These are phyloP conservation scores for Paramecium sexaurelia DNA, from an alignment of 73 alveolate species.

Conservation along the genomic window DNA sequence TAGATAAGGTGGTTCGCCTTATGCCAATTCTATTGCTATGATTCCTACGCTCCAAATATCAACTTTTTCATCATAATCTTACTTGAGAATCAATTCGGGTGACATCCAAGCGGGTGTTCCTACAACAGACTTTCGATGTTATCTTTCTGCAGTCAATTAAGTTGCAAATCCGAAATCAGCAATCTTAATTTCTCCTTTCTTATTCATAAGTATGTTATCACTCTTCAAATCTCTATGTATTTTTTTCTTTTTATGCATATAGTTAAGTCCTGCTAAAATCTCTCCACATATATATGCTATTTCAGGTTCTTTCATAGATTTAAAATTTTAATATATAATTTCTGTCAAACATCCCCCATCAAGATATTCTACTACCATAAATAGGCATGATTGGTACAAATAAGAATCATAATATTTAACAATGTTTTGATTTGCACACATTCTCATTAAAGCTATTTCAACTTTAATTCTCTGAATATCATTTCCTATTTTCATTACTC, in stretches of 20 bases:
- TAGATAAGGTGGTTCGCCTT: constrained; percentile 69
- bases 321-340: constrained; percentile 59
- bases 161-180: constrained; percentile 70
- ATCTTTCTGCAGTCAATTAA: constrained; percentile 28
- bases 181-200: constrained; percentile 60
- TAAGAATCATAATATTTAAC: constrained; percentile 63
- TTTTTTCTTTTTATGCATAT: constrained; percentile 58
- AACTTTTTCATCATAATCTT: constrained; percentile 69
- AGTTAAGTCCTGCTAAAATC: constrained; percentile 48
- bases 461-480: constrained; percentile 58
- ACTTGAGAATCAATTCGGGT: constrained; percentile 82
- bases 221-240: constrained; percentile 68
- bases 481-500: constrained; percentile 66
- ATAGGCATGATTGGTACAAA: constrained; percentile 30
- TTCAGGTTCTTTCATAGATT: constrained; percentile 50
- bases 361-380: constrained; percentile 65
- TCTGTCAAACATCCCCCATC: constrained; percentile 70
- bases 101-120: constrained; percentile 89
- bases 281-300: constrained; percentile 61
- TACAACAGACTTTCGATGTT: constrained; percentile 63
- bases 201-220: constrained; percentile 62
- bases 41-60: constrained; percentile 70
- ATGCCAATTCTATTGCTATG: constrained; percentile 62
- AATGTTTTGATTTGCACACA: constrained; percentile 54
- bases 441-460: constrained; percentile 68